Evolutionary conservation across 2,329 filamentous ascomycete genomes (phyloP).

Genomic region (Falciphora oryzae): DNA sequence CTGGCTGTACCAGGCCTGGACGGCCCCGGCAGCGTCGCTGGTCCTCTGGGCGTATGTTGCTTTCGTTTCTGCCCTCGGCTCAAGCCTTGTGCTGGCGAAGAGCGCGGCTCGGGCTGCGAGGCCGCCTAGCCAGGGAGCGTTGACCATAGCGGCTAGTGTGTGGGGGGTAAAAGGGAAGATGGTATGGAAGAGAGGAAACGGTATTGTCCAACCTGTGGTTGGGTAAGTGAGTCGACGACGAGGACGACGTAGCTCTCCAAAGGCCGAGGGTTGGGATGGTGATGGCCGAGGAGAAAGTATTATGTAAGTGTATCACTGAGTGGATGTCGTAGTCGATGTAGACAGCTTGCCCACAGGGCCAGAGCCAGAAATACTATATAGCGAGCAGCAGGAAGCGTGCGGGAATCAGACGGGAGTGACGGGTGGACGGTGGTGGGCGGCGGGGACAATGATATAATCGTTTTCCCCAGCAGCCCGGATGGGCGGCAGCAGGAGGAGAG

Average conservation of each 20-base stretch:
- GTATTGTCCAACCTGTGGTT: background rate
- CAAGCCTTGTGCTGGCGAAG: constrained; percentile 13
- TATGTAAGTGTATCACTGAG: background rate
- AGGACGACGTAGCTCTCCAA: background rate
- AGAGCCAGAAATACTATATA: background rate
- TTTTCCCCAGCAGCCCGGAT: background rate
- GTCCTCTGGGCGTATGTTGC: constrained; percentile 28
- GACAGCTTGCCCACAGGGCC: background rate
- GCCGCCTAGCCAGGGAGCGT: constrained; percentile 13
- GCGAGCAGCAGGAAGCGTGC: background rate
- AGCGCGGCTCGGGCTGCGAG: constrained; percentile 19
- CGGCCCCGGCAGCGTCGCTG: constrained; percentile 29
- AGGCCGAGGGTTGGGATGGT: background rate
- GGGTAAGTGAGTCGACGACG: background rate
- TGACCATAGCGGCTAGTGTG: constrained; percentile 7
- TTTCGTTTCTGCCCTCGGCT: constrained; percentile 12
- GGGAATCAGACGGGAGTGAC: background rate
- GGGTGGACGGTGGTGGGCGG: background rate
- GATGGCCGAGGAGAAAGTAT: background rate
- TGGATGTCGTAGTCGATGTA: background rate
- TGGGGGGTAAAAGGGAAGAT: constrained; percentile 1
- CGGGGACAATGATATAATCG: background rate
- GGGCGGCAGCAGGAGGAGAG: background rate
- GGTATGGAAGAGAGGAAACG: background rate
- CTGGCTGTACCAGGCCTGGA: constrained; percentile 58